phyloP scores from a whole-genome alignment of 108 stramenopile genomes.

The Skeletonema potamos region DNA sequence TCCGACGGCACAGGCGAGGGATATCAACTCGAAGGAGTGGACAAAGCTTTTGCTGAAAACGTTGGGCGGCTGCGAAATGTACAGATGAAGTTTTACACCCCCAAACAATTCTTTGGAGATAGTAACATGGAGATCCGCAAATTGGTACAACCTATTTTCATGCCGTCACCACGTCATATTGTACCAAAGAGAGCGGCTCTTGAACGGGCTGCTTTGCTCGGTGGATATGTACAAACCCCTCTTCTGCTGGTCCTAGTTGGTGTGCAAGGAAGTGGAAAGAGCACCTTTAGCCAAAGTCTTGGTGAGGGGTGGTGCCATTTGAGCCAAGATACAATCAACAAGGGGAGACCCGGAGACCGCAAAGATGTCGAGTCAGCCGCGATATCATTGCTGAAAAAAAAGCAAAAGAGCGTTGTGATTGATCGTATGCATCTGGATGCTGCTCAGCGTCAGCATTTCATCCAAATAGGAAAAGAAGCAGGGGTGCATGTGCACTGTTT shows the following conservation, averaged over 20 bases:
- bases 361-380: slow-evolving; percentile 64
- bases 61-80: slow-evolving; percentile 43
- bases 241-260: slow-evolving; percentile 69
- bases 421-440: slow-evolving; percentile 84
- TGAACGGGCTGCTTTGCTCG: slow-evolving; percentile 58
- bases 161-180: neutral
- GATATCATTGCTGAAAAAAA: slow-evolving; percentile 22
- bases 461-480: slow-evolving; percentile 44
- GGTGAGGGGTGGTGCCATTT: slow-evolving; percentile 58
- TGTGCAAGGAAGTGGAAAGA: slow-evolving; percentile 80
- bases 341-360: slow-evolving; percentile 77
- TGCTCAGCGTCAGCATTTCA: slow-evolving; percentile 54
- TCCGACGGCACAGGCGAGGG: slow-evolving; percentile 48
- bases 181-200: slow-evolving; percentile 36
- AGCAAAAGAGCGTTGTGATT: slow-evolving; percentile 59
- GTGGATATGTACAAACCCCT: slow-evolving; percentile 52
- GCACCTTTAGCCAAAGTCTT: slow-evolving; percentile 56
- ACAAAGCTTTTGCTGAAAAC: slow-evolving; percentile 62
- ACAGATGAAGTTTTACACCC: slow-evolving; percentile 59
- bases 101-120: slow-evolving; percentile 67
- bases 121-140: slow-evolving; percentile 50
- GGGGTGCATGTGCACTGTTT: slow-evolving; percentile 61
- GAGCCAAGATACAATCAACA: slow-evolving; percentile 80
- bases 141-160: slow-evolving; percentile 1
- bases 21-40: slow-evolving; percentile 73